A percentile compares a stretch with the other conserved stretches of the same genome.
Conservation (phyloP, 768 basidiomycete species). For the Leccinum barrowsii region DNA sequence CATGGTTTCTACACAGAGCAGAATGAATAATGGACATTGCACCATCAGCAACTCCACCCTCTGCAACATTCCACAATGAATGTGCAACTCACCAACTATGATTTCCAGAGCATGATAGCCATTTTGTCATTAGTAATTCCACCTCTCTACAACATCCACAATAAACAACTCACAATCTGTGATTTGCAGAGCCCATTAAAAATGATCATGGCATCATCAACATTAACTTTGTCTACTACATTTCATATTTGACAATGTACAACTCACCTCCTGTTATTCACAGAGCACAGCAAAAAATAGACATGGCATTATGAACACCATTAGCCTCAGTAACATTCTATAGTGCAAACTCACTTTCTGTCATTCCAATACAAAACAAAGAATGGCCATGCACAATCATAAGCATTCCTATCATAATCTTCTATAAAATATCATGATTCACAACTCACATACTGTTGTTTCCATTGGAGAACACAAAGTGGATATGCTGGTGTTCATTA, state of each 20-base stretch:
- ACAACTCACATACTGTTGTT: neutral
- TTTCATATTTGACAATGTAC: neutral
- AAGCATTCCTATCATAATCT: neutral
- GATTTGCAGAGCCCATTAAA: neutral
- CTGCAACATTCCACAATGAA: neutral
- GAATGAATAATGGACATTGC: neutral
- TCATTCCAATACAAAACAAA: neutral
- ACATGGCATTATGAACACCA: neutral
- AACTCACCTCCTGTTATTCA: neutral
- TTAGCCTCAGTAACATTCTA: neutral
- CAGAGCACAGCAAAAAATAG: neutral
- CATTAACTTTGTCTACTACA: neutral
- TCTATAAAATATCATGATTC: neutral
- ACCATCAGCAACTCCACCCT: neutral
- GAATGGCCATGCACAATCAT: neutral
- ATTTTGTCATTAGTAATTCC: neutral
- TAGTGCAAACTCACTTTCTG: neutral
- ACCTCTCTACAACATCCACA: neutral
- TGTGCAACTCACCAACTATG: neutral
- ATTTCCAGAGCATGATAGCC: neutral
- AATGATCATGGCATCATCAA: neutral
- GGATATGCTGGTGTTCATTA: neutral
- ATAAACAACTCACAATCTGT: neutral
- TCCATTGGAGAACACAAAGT: neutral
- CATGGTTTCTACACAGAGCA: neutral